Conservation (phyloP, 176 grass and related monocot genomes). For the Bonia amplexicaulis region DNA sequence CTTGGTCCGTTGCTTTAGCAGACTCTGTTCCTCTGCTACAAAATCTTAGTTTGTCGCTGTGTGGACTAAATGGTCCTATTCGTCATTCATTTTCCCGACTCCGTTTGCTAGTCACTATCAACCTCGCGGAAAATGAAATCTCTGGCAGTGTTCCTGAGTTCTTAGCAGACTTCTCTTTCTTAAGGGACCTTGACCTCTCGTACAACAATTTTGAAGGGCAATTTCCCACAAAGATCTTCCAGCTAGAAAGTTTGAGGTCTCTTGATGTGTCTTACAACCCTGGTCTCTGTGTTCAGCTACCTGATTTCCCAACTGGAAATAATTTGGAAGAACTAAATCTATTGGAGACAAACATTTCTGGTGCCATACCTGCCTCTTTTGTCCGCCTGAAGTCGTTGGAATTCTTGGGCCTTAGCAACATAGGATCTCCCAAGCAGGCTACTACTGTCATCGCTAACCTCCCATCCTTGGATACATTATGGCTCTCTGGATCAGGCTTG, state of each 20-base stretch:
- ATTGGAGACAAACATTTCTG: too few relatives aligned
- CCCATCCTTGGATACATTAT: too few relatives aligned
- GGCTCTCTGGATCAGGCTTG: too few relatives aligned
- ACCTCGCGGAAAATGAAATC: neutral
- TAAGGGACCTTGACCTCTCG: neutral
- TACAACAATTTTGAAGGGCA: neutral
- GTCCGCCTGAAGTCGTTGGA: too few relatives aligned
- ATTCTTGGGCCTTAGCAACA: too few relatives aligned
- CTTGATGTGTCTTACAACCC: too few relatives aligned
- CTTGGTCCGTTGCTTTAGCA: conserved; percentile 18
- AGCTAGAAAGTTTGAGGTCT: neutral
- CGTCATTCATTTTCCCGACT: conserved; percentile 12
- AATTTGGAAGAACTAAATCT: too few relatives aligned
- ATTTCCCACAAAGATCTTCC: conserved; percentile 19
- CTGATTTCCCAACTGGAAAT: too few relatives aligned
- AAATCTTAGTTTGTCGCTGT: neutral
- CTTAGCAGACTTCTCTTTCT: neutral
- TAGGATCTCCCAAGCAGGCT: too few relatives aligned
- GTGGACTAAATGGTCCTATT: conserved; percentile 4
- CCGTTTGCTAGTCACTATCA: neutral
- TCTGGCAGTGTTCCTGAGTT: neutral
- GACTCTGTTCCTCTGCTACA: conserved; percentile 9
- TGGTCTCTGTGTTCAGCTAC: too few relatives aligned
- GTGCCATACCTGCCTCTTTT: too few relatives aligned
- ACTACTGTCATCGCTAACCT: too few relatives aligned